phyloP scores from a whole-genome alignment of 441 rosid species.

The Cnidoscolus chayamansa region DNA sequence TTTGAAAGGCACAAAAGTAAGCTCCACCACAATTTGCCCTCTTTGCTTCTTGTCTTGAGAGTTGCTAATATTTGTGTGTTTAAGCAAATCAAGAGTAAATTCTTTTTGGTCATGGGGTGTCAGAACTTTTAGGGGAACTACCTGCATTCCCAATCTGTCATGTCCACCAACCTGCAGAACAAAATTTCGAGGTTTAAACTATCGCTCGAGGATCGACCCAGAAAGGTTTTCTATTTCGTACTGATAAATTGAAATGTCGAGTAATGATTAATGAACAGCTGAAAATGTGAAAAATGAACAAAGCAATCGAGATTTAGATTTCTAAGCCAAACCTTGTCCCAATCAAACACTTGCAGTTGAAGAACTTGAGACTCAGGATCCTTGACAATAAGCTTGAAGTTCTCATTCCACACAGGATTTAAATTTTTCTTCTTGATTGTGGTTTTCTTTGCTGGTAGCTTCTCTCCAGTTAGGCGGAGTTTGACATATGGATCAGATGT shows the following conservation, averaged over 20 bases:
- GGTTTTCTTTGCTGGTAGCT: slow-evolving; percentile 67
- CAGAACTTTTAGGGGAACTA: slow-evolving; percentile 55
- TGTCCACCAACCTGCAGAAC: slow-evolving; percentile 64
- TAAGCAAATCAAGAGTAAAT: slow-evolving; percentile 61
- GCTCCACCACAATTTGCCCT: slow-evolving; percentile 58
- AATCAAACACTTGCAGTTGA: slow-evolving; percentile 70
- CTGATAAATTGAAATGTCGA: background rate
- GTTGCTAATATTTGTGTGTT: slow-evolving; percentile 46
- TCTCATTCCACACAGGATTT: slow-evolving; percentile 90
- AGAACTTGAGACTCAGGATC: slow-evolving; percentile 72
- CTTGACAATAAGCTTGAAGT: slow-evolving; percentile 72
- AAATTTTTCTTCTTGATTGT: slow-evolving; percentile 68
- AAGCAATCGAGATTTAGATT: background rate
- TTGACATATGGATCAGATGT: slow-evolving; percentile 86
- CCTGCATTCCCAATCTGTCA: slow-evolving; percentile 76
- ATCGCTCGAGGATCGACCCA: background rate
- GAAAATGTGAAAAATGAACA: background rate
- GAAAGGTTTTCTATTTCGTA: background rate
- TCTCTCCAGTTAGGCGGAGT: slow-evolving; percentile 71
- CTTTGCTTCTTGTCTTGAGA: slow-evolving; percentile 52
- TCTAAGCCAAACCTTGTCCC: slow-evolving; percentile 71
- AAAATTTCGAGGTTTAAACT: slow-evolving; percentile 8
- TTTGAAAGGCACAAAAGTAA: slow-evolving; percentile 68
- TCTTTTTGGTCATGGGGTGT: slow-evolving; percentile 46
- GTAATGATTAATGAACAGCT: background rate